Conservation (phyloP, 495 filamentous ascomycete genomes). For the Sporormia fimetaria region DNA sequence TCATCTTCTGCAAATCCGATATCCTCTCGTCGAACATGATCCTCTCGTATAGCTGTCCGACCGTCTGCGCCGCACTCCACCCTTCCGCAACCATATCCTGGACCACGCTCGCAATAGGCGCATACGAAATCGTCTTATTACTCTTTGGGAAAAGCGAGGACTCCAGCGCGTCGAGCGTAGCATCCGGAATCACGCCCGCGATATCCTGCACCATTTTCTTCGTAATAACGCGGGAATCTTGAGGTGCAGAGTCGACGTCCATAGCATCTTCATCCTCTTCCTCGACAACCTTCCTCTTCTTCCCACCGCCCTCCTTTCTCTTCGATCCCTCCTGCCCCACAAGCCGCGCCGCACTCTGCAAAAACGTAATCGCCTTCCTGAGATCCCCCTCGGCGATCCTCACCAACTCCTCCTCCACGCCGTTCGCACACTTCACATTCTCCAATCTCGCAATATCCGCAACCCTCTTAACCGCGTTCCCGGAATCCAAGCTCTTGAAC, state of each 20-base stretch:
- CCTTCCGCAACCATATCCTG: slow-evolving; percentile 91
- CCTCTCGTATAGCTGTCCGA: slow-evolving; percentile 75
- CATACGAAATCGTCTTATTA: slow-evolving; percentile 50
- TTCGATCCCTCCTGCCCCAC: slow-evolving; percentile 48
- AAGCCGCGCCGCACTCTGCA: slow-evolving; percentile 80
- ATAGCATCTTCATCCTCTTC: slow-evolving; percentile 38
- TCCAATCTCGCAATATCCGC: slow-evolving; percentile 72
- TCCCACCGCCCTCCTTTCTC: slow-evolving; percentile 34
- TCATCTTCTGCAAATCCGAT: slow-evolving; percentile 74
- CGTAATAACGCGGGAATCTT: slow-evolving; percentile 30
- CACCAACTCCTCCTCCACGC: slow-evolving; percentile 72
- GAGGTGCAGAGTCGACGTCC: slow-evolving; percentile 33
- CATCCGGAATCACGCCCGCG: slow-evolving; percentile 78
- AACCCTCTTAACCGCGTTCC: slow-evolving; percentile 60
- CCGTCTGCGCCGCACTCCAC: slow-evolving; percentile 89
- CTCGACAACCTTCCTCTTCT: slow-evolving; percentile 29
- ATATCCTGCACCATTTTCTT: slow-evolving; percentile 87
- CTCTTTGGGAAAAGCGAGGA: slow-evolving; percentile 67
- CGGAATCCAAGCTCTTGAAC: slow-evolving; percentile 88
- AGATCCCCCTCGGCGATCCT: slow-evolving; percentile 86
- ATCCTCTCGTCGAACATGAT: slow-evolving; percentile 76
- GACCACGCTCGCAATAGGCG: slow-evolving; percentile 61
- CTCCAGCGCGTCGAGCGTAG: slow-evolving; percentile 56
- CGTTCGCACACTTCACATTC: slow-evolving; percentile 59
- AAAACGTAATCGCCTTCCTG: slow-evolving; percentile 87